Conservation (phyloP, 495 filamentous ascomycete genomes). For the Cairneyella variabilis region DNA sequence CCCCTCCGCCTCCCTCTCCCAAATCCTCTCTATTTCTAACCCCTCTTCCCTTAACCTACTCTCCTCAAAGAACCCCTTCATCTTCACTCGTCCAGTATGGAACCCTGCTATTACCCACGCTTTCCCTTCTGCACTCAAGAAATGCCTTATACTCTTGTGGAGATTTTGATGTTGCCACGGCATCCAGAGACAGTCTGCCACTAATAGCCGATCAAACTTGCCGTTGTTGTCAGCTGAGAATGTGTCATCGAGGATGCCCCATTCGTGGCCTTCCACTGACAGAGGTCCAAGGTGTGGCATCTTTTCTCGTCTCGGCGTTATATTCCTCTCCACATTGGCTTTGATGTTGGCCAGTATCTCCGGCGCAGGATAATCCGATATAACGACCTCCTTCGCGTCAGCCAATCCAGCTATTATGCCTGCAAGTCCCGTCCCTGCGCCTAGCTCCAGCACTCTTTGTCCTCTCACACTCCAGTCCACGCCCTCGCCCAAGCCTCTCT, state of each 20-base stretch:
- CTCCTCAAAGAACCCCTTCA: slow-evolving; percentile 66
- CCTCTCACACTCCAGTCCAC: slow-evolving; percentile 31
- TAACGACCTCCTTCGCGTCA: slow-evolving; percentile 57
- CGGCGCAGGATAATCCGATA: slow-evolving; percentile 74
- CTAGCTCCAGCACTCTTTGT: slow-evolving; percentile 45
- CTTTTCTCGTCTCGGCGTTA: slow-evolving; percentile 24
- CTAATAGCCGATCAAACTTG: slow-evolving; percentile 65
- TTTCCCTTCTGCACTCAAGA: slow-evolving; percentile 46
- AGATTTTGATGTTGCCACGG: slow-evolving; percentile 70
- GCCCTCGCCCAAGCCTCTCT: too few relatives aligned
- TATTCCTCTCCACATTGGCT: slow-evolving; percentile 58
- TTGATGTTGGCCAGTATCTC: slow-evolving; percentile 57
- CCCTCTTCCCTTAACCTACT: slow-evolving; percentile 52
- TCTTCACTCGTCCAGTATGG: slow-evolving; percentile 74
- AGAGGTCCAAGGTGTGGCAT: background rate
- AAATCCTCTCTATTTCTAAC: slow-evolving; percentile 65
- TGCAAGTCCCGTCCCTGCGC: slow-evolving; percentile 69
- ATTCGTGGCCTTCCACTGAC: slow-evolving; percentile 60
- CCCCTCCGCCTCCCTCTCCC: slow-evolving; percentile 73
- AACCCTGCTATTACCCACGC: slow-evolving; percentile 74
- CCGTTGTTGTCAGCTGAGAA: slow-evolving; percentile 49
- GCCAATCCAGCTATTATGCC: slow-evolving; percentile 64
- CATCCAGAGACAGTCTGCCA: slow-evolving; percentile 89
- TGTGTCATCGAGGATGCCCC: slow-evolving; percentile 55
- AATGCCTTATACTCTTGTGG: slow-evolving; percentile 62